Evolutionary conservation across 2,329 filamentous ascomycete species (phyloP).

Genomic region (Xylariomycetidae sp.): DNA sequence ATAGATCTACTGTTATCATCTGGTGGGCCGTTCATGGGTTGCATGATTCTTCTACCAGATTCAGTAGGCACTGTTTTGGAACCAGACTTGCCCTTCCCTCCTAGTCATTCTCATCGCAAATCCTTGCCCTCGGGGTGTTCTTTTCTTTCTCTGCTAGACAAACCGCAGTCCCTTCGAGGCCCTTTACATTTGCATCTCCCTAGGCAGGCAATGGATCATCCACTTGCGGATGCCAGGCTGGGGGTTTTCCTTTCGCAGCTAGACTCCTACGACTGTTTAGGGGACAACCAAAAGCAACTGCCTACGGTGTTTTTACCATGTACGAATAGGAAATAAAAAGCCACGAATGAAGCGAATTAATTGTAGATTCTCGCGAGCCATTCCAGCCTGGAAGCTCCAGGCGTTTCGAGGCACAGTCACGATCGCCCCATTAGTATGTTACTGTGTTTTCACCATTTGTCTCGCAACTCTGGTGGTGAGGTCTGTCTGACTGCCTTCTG

Average conservation of each 20-base stretch:
- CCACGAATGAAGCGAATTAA: slow-evolving; percentile 12
- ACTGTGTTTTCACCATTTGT: too few species aligned
- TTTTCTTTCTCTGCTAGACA: not conserved
- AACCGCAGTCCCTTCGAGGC: not conserved
- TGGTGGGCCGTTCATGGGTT: not conserved
- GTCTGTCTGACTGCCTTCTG: too few species aligned
- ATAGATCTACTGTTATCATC: not conserved
- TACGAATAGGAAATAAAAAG: slow-evolving; percentile 16
- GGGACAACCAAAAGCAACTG: slow-evolving; percentile 15
- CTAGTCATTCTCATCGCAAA: slow-evolving; percentile 1
- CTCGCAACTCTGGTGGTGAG: too few species aligned
- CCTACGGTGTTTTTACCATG: slow-evolving; percentile 14
- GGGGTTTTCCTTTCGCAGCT: slow-evolving; percentile 10
- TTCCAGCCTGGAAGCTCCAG: too few species aligned
- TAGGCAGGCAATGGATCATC: not conserved
- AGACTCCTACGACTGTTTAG: slow-evolving; percentile 14
- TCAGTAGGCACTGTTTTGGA: not conserved
- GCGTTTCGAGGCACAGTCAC: too few species aligned
- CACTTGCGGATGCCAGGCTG: not conserved
- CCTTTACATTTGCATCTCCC: not conserved
- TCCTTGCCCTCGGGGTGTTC: not conserved
- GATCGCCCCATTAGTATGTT: too few species aligned
- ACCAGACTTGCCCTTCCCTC: not conserved
- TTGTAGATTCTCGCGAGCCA: too few species aligned
- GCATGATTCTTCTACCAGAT: not conserved